Evolutionary conservation across 106 monocot genomes (phyloP), one percentile per base, ranked within the genome.

Genomic region (Allium fistulosum): DNA sequence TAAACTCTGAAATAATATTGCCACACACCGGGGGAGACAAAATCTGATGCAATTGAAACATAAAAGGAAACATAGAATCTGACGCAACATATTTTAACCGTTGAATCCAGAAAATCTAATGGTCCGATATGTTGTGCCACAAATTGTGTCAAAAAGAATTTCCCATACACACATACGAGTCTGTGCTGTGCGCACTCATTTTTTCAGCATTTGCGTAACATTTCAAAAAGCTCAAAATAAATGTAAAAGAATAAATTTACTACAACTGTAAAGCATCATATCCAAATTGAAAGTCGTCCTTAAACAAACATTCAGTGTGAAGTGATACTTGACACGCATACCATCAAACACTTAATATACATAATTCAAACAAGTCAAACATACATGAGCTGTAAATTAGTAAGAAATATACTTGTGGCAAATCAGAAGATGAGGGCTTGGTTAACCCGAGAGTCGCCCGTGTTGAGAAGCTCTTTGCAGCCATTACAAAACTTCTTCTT

Each of bases 341-440:
- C 51, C 60, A 77, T 66, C 77, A 58, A 77, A 74, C 70, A 74
- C 1, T 1, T 77, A 13, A 26, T 11, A 11, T 6, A 55, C 11
- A 55, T 8, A 12, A 11, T 55, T 22, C 18, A 59, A 59, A 59
- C 4, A 5, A 17, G 2, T 26, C 17, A 6, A 5, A 59, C n/a
- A 10, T 11, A 61, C 5, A 37, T 37, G 37, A 37, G 37, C 45
- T 9, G 16, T 45, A 8, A 37, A 12, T 26, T 10, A 61, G 22
- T 26, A 63, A 0, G 13, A 63, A 46, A 14, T 1, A 64, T 48
- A 68, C 68, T 51, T 68, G 68, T 55, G 68, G 68, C 8, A 10
- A 45, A 55, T 68, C 68, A 1, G 46, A 53, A 57, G 57, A 15
- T 28, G 53, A 10, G 68, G 68, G 68, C 56, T 68, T 57, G 9